phyloP scores from a whole-genome alignment of 2,329 filamentous ascomycete genomes.

The Scedosporium dehoogii region DNA sequence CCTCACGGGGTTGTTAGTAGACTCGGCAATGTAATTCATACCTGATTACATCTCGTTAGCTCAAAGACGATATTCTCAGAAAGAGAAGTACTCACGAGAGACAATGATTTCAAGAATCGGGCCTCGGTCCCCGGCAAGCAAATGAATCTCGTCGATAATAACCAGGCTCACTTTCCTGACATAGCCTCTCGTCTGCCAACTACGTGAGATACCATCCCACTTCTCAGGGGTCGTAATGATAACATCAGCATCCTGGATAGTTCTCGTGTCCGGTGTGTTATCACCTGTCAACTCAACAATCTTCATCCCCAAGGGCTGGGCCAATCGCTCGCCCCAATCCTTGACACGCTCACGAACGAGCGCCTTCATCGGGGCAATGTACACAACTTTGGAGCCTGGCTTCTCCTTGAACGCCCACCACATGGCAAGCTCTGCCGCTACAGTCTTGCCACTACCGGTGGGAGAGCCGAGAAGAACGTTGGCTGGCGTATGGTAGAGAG shows the following conservation, averaged over 20 bases:
- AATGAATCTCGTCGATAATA: constrained; percentile 96
- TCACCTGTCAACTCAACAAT: constrained; percentile 93
- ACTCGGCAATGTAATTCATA: constrained; percentile 98
- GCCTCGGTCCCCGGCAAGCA: constrained; percentile 91
- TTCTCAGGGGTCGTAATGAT: constrained; percentile 99
- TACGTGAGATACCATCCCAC: constrained; percentile 98
- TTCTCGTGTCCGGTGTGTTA: constrained; percentile 93
- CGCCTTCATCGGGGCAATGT: constrained; percentile 99
- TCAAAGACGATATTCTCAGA: background rate
- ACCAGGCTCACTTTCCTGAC: constrained; percentile 91
- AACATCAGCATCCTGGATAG: constrained; percentile 90
- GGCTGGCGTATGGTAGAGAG: constrained; percentile 80
- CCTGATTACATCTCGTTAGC: constrained; percentile 21
- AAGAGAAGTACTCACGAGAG: constrained; percentile 35
- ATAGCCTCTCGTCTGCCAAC: constrained; percentile 96
- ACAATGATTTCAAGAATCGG: constrained; percentile 98
- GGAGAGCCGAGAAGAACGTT: constrained; percentile 94
- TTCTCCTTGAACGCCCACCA: constrained; percentile 98
- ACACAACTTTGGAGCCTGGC: constrained; percentile 93
- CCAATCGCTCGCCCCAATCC: constrained; percentile 81
- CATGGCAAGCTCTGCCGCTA: constrained; percentile 93
- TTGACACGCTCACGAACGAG: constrained; percentile 92
- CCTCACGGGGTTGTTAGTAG: constrained; percentile 80
- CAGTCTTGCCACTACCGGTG: constrained; percentile 94
- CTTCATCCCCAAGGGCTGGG: constrained; percentile 67